A percentile compares a stretch with the other conserved stretches of the same genome.
Evolutionary conservation across 352 stramenopile species (phyloP).

Genomic region (Phytophthora idaei): DNA sequence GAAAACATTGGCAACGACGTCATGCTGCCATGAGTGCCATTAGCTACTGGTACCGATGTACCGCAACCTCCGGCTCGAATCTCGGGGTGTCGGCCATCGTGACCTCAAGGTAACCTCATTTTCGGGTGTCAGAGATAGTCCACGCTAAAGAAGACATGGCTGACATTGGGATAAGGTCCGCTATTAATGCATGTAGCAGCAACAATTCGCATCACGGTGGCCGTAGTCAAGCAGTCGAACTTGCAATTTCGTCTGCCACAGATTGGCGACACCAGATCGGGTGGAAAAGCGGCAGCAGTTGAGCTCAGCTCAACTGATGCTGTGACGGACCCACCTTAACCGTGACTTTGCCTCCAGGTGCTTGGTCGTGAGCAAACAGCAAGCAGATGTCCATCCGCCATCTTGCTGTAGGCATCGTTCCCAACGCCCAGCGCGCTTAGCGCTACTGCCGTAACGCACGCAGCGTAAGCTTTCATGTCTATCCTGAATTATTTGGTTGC

Average conservation of each 20-base stretch:
- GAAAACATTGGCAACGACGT: slow-evolving; percentile 2
- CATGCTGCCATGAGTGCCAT: slow-evolving; percentile 13
- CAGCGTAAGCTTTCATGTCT: slow-evolving; percentile 3
- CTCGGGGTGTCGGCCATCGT: slow-evolving; percentile 6
- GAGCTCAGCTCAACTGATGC: slow-evolving; percentile 17
- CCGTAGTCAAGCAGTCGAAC: slow-evolving; percentile 2
- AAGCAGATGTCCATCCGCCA: slow-evolving; percentile 4
- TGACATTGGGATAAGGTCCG: slow-evolving; percentile 6
- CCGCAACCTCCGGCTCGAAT: slow-evolving; percentile 15
- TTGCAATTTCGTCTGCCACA: no score
- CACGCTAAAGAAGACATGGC: slow-evolving; percentile 23
- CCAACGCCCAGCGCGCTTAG: slow-evolving; percentile 2
- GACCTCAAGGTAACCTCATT: slow-evolving; percentile 8
- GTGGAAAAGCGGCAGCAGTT: no score
- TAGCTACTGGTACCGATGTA: slow-evolving; percentile 6
- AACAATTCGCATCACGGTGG: not conserved
- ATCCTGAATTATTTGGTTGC: slow-evolving; percentile 1
- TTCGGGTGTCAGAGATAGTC: not conserved
- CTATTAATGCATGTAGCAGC: not conserved
- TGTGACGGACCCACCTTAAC: slow-evolving; percentile 13
- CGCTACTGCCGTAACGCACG: not conserved
- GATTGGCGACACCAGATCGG: no score
- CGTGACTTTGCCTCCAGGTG: slow-evolving; percentile 18
- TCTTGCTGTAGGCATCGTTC: slow-evolving; percentile 15
- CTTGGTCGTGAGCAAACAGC: not conserved